phyloP scores from a whole-genome alignment of 805 yeast genomes.

The Saccharomycopsis fermentans region DNA sequence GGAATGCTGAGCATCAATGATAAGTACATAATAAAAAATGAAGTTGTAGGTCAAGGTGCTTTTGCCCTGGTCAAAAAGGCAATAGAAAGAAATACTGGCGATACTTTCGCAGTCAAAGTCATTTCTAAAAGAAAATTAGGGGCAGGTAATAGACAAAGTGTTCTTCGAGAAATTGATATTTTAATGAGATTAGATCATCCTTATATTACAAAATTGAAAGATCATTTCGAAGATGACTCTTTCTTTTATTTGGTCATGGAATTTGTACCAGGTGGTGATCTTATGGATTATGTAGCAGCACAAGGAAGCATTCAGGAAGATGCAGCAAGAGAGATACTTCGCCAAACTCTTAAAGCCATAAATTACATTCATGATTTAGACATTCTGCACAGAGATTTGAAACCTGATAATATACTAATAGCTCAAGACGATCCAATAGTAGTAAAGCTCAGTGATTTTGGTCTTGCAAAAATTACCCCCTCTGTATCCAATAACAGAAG shows the following conservation, averaged over 20 bases:
- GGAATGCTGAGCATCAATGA: slow-evolving; percentile 41
- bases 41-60: slow-evolving; percentile 94
- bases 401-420: slow-evolving; percentile 91
- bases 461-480: slow-evolving; percentile 66
- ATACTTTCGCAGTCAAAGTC: slow-evolving; percentile 82
- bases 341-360: slow-evolving; percentile 76
- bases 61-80: slow-evolving; percentile 94
- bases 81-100: slow-evolving; percentile 75
- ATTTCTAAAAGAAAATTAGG: slow-evolving; percentile 71
- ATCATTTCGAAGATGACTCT: slow-evolving; percentile 75
- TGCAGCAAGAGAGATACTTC: slow-evolving; percentile 76
- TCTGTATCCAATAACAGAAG: background rate
- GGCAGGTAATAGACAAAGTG: slow-evolving; percentile 70
- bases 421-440: slow-evolving; percentile 84
- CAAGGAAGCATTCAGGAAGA: slow-evolving; percentile 89
- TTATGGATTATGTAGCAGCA: slow-evolving; percentile 94
- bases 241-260: slow-evolving; percentile 90
- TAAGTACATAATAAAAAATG: slow-evolving; percentile 70
- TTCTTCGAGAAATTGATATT: slow-evolving; percentile 76
- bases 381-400: slow-evolving; percentile 91
- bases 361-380: slow-evolving; percentile 82
- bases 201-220: slow-evolving; percentile 71
- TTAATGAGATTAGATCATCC: slow-evolving; percentile 72
- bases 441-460: slow-evolving; percentile 94
- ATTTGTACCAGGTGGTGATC: slow-evolving; percentile 90